Evolutionary conservation across 2,329 filamentous ascomycete species (phyloP), one percentile per base, ranked within the genome.

Genomic region (Colletotrichum theobromicola): DNA sequence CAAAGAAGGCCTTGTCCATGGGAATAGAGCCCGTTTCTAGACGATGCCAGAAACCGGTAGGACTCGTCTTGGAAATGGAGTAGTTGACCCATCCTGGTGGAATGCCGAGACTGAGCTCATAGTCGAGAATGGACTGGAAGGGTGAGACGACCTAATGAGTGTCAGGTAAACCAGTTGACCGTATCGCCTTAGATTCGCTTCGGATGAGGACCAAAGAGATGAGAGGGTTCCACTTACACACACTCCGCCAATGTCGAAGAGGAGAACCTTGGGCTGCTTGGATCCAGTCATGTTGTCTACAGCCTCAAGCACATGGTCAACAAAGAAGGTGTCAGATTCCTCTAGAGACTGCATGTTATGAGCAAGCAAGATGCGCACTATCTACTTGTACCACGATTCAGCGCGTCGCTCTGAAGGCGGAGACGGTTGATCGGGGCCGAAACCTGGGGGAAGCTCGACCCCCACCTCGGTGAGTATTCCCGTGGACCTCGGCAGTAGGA

Each of bases 231-330:
- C 46, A 92, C 95, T 88, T 93, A 98, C 96, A 89, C 95, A 97
- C 79, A 99, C 97, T 76, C 97, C 97, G 50, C 97, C 97, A 78
- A 99, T 97, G 84, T 99, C 97, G 83, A 98, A 98, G 26, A 99
- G 88, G 35, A 97, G 86, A 70, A 94, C 94, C 79, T 94, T 94
- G 34, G 94, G 94, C 72, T 87, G 87, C 72, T 85, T 87, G 53
- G 81, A 81, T 58, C 80, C 77, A 10, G 85, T 76, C 88, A 90
- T 89, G 46, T 80, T 74, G 73, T 80, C 79, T 62, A 84, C 79
- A 32, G 77, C 79, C 18, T 72, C 79, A 13, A 84, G 74, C 24
- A 83, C 79, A 63, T 79, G 79, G 24, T 83, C 80, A 26, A 81
- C 77, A 65, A 66, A 77, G 76, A 53, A 79, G 9, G 30, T 63